Evolutionary conservation across 495 filamentous ascomycete genomes (phyloP), one percentile per base, ranked within the genome.

Genomic region (Neurospora sp.): DNA sequence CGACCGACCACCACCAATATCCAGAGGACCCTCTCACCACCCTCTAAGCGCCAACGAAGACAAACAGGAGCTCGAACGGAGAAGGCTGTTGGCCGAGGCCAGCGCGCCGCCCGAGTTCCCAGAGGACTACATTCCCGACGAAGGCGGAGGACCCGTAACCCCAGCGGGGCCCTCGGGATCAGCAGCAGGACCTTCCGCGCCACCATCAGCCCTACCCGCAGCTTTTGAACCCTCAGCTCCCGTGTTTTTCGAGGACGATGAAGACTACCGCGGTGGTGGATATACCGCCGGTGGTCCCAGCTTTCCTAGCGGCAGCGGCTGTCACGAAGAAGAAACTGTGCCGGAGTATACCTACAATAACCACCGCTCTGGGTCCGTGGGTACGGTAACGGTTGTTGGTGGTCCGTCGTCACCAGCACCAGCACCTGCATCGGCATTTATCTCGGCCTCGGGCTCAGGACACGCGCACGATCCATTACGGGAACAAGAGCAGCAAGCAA

Each of bases 51-150:
- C 74, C 22, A 81, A 81, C n/a, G 92, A 94, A 31, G 94, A 97
- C 77, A 97, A 97, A 79, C 89, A 91, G 76, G 95, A 97, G 76
- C 84, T 93, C 27, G 93, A 97, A 77, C 88, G 92, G 7, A 89
- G 86, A 68, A 86, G 93, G 71, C 81, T 97, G 5, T 82, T 94
- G 68, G 86, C 86, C 73, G 89, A 93, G 76, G 89, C 89, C 0
- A 94, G 91, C 77, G 88, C 91, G 3, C 94, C 94, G 10, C 79
- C 84, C 16, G 81, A 85, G 35, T 83, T 86, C 65, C 82, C 83
- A 0, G 83, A 83, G 31, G 84, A 89, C 42, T 84, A 83, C n/a
- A 83, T 83, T 8, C 72, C 81, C 39, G 69, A 76, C 53, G 72
- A 68, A 73, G 38, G 61, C 75, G 68, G 71, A 69, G 72, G 70